Percentiles rank a stretch among this genome's conserved stretches.
phyloP scores from a whole-genome alignment of 108 stramenopile species.

The Cylindrotheca closterium region DNA sequence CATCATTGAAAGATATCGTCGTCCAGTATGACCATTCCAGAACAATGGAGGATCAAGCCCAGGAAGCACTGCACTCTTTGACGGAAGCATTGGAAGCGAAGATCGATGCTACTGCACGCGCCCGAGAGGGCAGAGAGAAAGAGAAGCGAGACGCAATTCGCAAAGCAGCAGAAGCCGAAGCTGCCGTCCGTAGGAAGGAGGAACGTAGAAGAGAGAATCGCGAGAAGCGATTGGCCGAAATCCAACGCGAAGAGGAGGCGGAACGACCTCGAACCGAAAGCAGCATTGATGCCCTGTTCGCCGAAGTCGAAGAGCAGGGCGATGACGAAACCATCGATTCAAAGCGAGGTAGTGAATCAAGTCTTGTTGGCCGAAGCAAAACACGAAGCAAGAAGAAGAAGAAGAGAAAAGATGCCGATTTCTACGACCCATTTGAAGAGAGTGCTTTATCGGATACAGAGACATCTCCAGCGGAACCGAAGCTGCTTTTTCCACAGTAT shows the following conservation, averaged over 20 bases:
- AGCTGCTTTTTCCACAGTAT: slow-evolving; percentile 11
- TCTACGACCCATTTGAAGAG: slow-evolving; percentile 14
- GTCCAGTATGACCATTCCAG: slow-evolving; percentile 6
- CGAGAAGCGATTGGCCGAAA: slow-evolving; percentile 6
- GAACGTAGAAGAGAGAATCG: slow-evolving; percentile 14
- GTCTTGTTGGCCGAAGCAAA: no score
- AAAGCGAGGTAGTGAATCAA: background rate
- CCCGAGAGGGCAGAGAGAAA: background rate
- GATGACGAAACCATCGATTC: background rate
- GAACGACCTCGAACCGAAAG: background rate
- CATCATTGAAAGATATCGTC: slow-evolving; percentile 12
- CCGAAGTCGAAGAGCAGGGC: background rate
- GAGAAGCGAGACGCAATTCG: background rate
- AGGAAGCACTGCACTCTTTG: slow-evolving; percentile 7
- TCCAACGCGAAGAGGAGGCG: background rate
- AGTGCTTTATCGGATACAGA: background rate
- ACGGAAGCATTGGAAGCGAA: background rate
- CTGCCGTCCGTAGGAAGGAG: slow-evolving; percentile 16
- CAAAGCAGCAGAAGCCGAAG: slow-evolving; percentile 6
- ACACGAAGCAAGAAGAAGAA: background rate
- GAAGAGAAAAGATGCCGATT: slow-evolving; percentile 15
- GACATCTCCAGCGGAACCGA: slow-evolving; percentile 22
- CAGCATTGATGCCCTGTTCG: background rate
- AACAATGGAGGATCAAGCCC: slow-evolving; percentile 2
- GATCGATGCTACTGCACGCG: background rate